A percentile compares a stretch with the other conserved stretches of the same genome.
Evolutionary conservation across 1,284 basidiomycete species (phyloP).

Genomic region (Marasmius fiardii): DNA sequence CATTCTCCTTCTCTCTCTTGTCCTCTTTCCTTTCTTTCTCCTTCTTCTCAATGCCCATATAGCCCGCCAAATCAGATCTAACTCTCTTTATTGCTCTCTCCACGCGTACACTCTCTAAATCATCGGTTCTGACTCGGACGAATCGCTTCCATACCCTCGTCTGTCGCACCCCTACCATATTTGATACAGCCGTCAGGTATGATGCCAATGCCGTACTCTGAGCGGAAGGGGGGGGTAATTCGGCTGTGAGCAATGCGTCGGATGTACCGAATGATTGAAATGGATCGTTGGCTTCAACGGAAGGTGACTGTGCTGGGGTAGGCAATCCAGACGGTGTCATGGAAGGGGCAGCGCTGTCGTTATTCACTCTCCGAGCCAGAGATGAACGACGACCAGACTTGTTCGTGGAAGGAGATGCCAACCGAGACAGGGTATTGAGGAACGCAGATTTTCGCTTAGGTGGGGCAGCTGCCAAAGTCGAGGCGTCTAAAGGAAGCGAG

Average conservation of each 20-base stretch:
- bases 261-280: slow-evolving; percentile 42
- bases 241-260: slow-evolving; percentile 18
- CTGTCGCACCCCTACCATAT: slow-evolving; percentile 58
- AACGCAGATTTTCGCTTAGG: slow-evolving; percentile 78
- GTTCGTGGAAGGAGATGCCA: slow-evolving; percentile 61
- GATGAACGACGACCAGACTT: slow-evolving; percentile 22
- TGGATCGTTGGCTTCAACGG: slow-evolving; percentile 56
- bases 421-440: slow-evolving; percentile 75
- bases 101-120: slow-evolving; percentile 80
- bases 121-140: slow-evolving; percentile 79
- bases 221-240: slow-evolving; percentile 33
- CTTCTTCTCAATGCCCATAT: slow-evolving; percentile 34
- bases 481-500: slow-evolving; percentile 55
- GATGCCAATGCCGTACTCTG: slow-evolving; percentile 70
- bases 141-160: slow-evolving; percentile 83
- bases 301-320: slow-evolving; percentile 42
- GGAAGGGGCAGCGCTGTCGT: slow-evolving; percentile 2
- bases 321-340: slow-evolving; percentile 29
- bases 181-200: slow-evolving; percentile 77
- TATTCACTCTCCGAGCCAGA: background rate
- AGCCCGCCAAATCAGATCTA: slow-evolving; percentile 78
- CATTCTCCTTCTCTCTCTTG: slow-evolving; percentile 23
- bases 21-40: slow-evolving; percentile 6
- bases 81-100: slow-evolving; percentile 87
- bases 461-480: slow-evolving; percentile 44